A percentile compares a stretch with the other conserved stretches of the same genome.
Conservation (phyloP, 305 asterid genomes). For the Fraxinus sp. region DNA sequence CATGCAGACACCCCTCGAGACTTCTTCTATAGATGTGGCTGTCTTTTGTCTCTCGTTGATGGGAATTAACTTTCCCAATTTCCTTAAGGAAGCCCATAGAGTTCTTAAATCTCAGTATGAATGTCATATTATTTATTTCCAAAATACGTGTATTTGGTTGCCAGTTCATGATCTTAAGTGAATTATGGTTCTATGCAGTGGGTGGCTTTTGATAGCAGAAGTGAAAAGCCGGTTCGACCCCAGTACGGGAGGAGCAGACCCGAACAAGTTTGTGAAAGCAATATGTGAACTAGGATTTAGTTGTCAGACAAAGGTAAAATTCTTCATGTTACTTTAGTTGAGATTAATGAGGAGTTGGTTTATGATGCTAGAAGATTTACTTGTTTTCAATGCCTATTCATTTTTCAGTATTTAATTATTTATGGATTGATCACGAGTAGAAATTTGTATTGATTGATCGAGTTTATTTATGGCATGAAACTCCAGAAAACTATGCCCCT, state of each 20-base stretch:
- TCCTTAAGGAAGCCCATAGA: constrained; percentile 76
- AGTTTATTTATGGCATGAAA: background rate
- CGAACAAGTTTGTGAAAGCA: constrained; percentile 58
- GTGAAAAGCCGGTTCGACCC: constrained; percentile 94
- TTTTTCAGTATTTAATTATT: background rate
- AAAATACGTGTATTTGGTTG: background rate
- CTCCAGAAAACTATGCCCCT: background rate
- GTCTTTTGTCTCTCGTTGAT: constrained; percentile 91
- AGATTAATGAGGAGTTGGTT: background rate
- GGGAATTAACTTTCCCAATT: constrained; percentile 87
- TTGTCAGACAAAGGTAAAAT: constrained; percentile 54
- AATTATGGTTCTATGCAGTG: constrained; percentile 43
- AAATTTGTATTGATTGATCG: background rate
- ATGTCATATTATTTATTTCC: constrained; percentile 9
- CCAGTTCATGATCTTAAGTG: constrained; percentile 7
- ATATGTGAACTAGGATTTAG: constrained; percentile 73
- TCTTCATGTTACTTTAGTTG: background rate
- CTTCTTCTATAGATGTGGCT: constrained; percentile 72
- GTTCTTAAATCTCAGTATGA: constrained; percentile 72
- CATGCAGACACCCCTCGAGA: constrained; percentile 80
- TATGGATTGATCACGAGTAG: background rate
- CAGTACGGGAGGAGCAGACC: constrained; percentile 80
- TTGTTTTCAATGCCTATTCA: background rate
- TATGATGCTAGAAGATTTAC: background rate
- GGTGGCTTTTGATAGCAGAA: constrained; percentile 96